Conservation (phyloP, 169 alveolate genomes). For the Eimeria maxima region DNA sequence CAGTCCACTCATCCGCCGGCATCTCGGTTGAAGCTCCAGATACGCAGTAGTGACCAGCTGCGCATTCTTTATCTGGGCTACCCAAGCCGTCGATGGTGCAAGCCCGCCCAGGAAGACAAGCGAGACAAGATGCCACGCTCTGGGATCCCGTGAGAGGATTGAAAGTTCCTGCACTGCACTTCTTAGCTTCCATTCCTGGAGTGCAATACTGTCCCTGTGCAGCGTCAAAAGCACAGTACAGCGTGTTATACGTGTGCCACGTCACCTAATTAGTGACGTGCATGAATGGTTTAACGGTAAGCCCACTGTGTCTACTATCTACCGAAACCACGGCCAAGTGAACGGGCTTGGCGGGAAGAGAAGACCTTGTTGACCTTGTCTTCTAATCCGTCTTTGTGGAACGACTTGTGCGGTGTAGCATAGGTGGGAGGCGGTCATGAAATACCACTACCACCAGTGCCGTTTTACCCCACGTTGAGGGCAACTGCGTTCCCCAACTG, state of each 20-base stretch:
- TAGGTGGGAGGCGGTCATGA: no score
- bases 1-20: constrained; percentile 42
- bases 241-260: not conserved
- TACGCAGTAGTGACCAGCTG: constrained; percentile 16
- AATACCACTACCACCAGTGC: no score
- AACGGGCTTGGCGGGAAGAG: no score
- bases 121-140: constrained; percentile 61
- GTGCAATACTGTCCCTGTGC: constrained; percentile 71
- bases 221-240: not conserved
- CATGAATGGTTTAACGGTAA: no score
- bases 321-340: no score
- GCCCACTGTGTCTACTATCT: no score
- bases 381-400: no score
- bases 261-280: no score
- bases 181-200: constrained; percentile 58
- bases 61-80: not conserved
- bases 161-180: constrained; percentile 68
- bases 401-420: no score
- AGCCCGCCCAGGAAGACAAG: constrained; percentile 75
- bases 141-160: constrained; percentile 54
- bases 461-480: no score
- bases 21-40: not conserved
- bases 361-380: no score
- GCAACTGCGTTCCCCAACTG: not conserved
- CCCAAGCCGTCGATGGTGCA: not conserved